These are phyloP conservation scores for Skeletonema costatum DNA, from an alignment of 108 stramenopile species.

Conservation along the genomic window DNA sequence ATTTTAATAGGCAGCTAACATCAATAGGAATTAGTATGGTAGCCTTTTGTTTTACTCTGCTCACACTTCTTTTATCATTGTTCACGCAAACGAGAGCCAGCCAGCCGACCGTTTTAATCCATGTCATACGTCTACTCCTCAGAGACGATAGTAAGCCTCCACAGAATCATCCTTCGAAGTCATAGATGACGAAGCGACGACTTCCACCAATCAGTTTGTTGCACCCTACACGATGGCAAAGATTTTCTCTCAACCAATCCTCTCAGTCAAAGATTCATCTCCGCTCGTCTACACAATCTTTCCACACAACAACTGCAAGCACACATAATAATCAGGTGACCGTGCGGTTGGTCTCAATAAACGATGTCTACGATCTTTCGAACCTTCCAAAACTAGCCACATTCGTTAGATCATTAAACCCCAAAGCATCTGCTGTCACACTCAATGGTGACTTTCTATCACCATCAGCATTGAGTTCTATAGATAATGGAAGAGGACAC, in stretches of 20 bases:
- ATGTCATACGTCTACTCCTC: too few species aligned
- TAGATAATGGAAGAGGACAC: constrained; percentile 72
- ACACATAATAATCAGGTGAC: not conserved
- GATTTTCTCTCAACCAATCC: not conserved
- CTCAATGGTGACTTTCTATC: constrained; percentile 78
- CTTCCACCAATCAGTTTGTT: not conserved
- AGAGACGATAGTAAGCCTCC: too few species aligned
- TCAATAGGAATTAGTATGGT: too few species aligned
- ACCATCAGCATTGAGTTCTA: constrained; percentile 62
- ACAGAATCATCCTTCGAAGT: too few species aligned
- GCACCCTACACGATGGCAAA: not conserved
- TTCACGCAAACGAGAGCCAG: too few species aligned
- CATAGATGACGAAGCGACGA: not conserved
- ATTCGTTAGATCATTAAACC: constrained; percentile 21
- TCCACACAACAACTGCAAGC: not conserved
- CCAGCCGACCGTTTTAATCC: too few species aligned
- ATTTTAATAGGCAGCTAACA: too few species aligned
- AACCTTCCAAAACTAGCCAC: constrained; percentile 50
- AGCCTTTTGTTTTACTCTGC: too few species aligned
- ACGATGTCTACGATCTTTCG: constrained; percentile 57
- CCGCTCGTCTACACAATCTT: not conserved
- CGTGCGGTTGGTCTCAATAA: constrained; percentile 51
- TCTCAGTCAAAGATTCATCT: not conserved
- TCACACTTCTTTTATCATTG: too few species aligned
- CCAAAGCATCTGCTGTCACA: constrained; percentile 45